Base-by-base conservation (phyloP, 768 basidiomycete species). In the Tubosaeta sp. region DNA sequence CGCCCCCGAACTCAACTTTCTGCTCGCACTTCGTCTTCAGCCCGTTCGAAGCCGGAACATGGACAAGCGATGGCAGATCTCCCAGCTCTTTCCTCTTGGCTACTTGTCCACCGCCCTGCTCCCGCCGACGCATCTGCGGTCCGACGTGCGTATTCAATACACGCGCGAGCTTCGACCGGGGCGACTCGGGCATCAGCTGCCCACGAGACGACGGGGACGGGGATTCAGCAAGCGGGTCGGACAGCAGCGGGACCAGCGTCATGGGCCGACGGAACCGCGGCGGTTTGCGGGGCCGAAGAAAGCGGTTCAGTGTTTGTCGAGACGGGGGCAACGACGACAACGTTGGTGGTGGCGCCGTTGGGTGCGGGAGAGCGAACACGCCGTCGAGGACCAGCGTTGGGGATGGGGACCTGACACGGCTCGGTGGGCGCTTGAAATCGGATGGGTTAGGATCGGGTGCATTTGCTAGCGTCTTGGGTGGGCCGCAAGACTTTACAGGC, bases 381-480 rank as follows among this genome's bases (percentile, higher is more conserved):
- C 63, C 62, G 2, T 63, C 62, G 29, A 63, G 44, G 0, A 63
- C 60, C 32, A 63, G 9, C 0, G 54, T 54, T 3, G 62, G 62
- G 22, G 63, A 46, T 32, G 63, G 48, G 13, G 62, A 52, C 3
- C 16, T 12, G 10, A 2, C 14, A 1, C 51, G 56, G 31, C 19
- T 46, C 6, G 39, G 46, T 13, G 22, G 16, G 1, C 50, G 56
- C 16, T 13, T 42, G 0, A 19, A 11, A 19, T 39, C 42, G 22
- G 45, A 14, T n/a, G 48, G 9, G 17, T 44, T 37, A 26, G 27
- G n/a, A 11, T 27, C 50, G 14, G 53, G 9, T 16, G 9, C 33
- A 7, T 27, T 51, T 39, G 43, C 6, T 17, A 45, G 27, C 19
- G 43, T 22, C 3, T 1, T 22, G 22, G 22, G 22, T 22, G 22